Base-by-base conservation (phyloP, 1,139 yeast genomes). In the Yamadazyma membranifaciens region DNA sequence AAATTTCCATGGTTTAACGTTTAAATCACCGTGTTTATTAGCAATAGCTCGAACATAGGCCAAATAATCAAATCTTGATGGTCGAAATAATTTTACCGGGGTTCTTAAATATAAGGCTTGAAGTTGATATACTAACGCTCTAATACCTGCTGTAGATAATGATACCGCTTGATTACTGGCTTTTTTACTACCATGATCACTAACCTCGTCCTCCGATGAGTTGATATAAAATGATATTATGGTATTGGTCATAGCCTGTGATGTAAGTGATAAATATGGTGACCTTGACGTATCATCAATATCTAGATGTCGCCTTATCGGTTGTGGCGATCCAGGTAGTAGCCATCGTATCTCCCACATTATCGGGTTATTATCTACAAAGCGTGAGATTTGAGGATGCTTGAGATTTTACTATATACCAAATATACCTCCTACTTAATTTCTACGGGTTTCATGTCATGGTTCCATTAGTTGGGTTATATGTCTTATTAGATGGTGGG, bases 41-140 rank as follows among this genome's bases (percentile, higher is more conserved):
- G 75, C 77, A 26, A 80, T 57, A 22, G 80, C 77, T 38, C 87
- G 60, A 0, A 83, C 80, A 41, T 81, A 76, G 7, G 86, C 84
- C 56, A 87, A 66, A 55, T 87, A 88, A 60, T 91, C 98, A 46
- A 91, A 86, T 38, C 97, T 67, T 5, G 96, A 83, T 2, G 98
- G 98, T 29, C 96, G 71, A 58, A 91, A 91, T 22, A 91, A 70
- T 62, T 91, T 91, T 37, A 88, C 85, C 0, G 91, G 87, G 0
- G 95, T 86, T 42, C 97, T 72, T 34, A 89, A 62, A 56, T 89
- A 91, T 33, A 91, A 67, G 0, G 92, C 69, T 37, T 88, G 84
- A 34, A 89, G 50, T 62, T 91, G 96, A 45, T 85, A 81, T n/a
- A 86, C 71, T 31, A 88, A 52, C 0, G 96, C 96, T 36, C 97